A percentile compares a stretch with the other conserved stretches of the same genome.
phyloP scores from a whole-genome alignment of 208 protist genomes.

The Endotrypanum monterogeii region DNA sequence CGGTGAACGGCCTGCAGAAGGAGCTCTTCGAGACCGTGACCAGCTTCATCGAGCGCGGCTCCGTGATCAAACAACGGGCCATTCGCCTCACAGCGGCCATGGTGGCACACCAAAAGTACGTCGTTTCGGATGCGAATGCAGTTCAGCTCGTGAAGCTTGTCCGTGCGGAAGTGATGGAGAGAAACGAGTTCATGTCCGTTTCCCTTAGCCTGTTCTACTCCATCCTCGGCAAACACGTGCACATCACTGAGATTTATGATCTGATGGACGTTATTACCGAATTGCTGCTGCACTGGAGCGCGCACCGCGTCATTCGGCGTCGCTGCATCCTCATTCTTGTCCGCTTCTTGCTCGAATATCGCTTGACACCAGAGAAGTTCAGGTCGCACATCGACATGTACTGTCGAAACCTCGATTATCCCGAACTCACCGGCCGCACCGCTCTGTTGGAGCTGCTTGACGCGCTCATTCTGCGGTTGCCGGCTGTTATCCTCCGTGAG shows the following conservation, averaged over 20 bases:
- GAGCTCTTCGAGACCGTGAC: conserved; percentile 76
- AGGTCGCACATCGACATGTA: conserved; percentile 87
- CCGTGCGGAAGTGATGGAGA: conserved; percentile 79
- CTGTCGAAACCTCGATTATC: conserved; percentile 88
- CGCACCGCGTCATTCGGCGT: conserved; percentile 63
- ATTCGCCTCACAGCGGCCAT: conserved; percentile 83
- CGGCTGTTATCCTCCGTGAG: conserved; percentile 71
- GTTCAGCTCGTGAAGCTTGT: conserved; percentile 62
- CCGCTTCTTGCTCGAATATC: conserved; percentile 92
- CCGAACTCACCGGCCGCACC: conserved; percentile 68
- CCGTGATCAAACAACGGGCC: conserved; percentile 87
- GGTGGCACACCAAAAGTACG: conserved; percentile 75
- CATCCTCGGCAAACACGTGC: conserved; percentile 85
- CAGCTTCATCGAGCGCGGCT: conserved; percentile 80
- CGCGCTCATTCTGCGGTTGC: conserved; percentile 66
- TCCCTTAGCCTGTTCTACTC: conserved; percentile 83
- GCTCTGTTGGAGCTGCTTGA: conserved; percentile 86
- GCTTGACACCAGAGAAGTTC: conserved; percentile 88
- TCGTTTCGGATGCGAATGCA: conserved; percentile 63
- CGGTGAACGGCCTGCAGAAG: conserved; percentile 55
- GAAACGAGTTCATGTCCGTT: conserved; percentile 81
- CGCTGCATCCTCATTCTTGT: conserved; percentile 77
- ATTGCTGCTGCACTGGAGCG: conserved; percentile 77
- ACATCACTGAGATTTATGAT: conserved; percentile 90
- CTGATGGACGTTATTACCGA: conserved; percentile 89